Conservation (phyloP, 2,329 filamentous ascomycete genomes). For the Aspergillus japonicus region DNA sequence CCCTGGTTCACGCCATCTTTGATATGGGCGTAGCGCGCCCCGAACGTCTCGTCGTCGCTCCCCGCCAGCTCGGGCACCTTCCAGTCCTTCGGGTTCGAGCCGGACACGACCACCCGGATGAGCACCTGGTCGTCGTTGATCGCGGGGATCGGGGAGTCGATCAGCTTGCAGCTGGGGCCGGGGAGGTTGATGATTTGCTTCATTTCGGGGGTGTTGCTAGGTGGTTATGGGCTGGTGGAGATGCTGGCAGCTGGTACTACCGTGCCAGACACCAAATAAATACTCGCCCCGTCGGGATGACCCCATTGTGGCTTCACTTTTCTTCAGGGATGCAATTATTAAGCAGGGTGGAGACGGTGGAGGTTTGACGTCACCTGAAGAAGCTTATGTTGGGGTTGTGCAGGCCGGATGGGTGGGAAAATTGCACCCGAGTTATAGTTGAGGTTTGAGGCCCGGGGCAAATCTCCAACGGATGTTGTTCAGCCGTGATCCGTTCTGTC, state of each 20-base stretch:
- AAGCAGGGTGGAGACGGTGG: background rate
- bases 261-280: no score
- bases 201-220: constrained; percentile 1
- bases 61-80: constrained; percentile 16
- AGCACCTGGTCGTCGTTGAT: constrained; percentile 34
- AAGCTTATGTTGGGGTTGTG: no score
- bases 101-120: constrained; percentile 39
- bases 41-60: background rate
- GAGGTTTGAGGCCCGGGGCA: no score
- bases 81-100: constrained; percentile 50
- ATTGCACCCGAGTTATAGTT: no score
- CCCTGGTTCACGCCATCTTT: constrained; percentile 43
- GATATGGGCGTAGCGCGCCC: background rate
- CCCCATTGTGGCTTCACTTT: background rate
- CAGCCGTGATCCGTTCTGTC: no score
- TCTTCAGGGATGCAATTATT: background rate
- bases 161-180: constrained; percentile 7
- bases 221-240: no score
- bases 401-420: no score
- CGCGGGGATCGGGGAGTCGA: constrained; percentile 32
- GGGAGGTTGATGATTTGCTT: constrained; percentile 12
- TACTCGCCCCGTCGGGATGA: no score
- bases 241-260: no score
- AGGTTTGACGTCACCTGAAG: no score
- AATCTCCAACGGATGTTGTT: no score